A percentile compares a stretch with the other conserved stretches of the same genome.
These are phyloP conservation scores for Colletotrichum trifolii DNA, from an alignment of 2,329 filamentous ascomycete species.

Conservation along the genomic window DNA sequence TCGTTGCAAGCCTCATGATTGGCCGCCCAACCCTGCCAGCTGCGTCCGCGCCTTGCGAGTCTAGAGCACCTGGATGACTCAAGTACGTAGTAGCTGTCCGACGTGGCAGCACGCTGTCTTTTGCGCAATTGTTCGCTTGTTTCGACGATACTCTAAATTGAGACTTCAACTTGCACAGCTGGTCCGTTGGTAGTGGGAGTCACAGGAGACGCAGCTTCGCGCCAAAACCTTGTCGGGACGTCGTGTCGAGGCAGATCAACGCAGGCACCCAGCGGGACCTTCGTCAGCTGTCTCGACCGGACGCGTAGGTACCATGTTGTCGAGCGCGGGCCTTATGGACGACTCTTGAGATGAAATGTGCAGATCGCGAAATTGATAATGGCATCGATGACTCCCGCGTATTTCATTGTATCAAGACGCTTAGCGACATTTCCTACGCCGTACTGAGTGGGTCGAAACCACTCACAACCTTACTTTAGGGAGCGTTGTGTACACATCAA, in stretches of 20 bases:
- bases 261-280: conserved; percentile 13
- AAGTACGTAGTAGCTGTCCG: background rate
- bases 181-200: background rate
- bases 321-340: background rate
- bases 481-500: too few relatives aligned
- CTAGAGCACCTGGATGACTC: conserved; percentile 26
- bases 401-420: background rate
- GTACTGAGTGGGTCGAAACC: conserved; percentile 11
- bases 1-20: conserved; percentile 18
- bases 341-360: conserved; percentile 4
- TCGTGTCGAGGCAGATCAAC: conserved; percentile 4
- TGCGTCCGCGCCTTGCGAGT: conserved; percentile 15
- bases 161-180: background rate
- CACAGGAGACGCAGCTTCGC: background rate
- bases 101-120: conserved; percentile 19
- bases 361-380: conserved; percentile 4
- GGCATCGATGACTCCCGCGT: background rate
- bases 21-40: conserved; percentile 19
- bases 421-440: background rate
- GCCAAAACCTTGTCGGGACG: background rate
- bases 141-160: background rate
- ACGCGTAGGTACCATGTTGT: background rate
- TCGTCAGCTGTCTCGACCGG: background rate
- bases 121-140: conserved; percentile 4
- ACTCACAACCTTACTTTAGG: conserved; percentile 4